Evolutionary conservation across 139 green algal species (phyloP).

Genomic region (Yamagishiella unicocca): DNA sequence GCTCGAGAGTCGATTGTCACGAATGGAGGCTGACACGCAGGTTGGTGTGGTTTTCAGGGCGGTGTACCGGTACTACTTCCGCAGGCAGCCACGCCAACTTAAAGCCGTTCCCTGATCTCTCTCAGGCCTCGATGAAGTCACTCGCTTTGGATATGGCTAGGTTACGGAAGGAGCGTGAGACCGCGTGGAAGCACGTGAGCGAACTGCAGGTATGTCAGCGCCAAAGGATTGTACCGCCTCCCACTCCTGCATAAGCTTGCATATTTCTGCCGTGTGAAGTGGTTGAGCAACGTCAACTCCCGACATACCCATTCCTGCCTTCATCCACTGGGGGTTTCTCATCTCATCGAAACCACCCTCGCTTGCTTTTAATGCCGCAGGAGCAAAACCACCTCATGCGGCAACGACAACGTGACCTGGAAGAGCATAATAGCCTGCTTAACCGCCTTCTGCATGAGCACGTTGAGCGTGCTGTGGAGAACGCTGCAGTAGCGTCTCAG

Average conservation of each 20-base stretch:
- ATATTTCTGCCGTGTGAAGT: too few relatives aligned
- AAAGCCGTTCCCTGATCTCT: too few relatives aligned
- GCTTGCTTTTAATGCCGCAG: too few relatives aligned
- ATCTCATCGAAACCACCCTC: too few relatives aligned
- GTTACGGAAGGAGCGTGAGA: conserved; percentile 12
- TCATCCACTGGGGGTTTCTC: too few relatives aligned
- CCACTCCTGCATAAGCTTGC: too few relatives aligned
- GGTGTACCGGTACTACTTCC: background rate
- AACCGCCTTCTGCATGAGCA: conserved; percentile 1
- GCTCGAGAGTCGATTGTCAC: background rate
- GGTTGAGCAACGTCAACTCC: too few relatives aligned
- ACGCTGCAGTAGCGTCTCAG: background rate
- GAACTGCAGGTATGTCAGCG: conserved; percentile 39
- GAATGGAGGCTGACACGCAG: conserved; percentile 5
- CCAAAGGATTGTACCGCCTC: too few relatives aligned
- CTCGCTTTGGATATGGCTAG: background rate
- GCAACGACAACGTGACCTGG: conserved; percentile 39
- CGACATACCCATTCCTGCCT: too few relatives aligned
- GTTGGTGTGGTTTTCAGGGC: too few relatives aligned
- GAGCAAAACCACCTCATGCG: conserved; percentile 47
- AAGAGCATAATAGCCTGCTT: conserved; percentile 29
- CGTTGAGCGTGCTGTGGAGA: background rate
- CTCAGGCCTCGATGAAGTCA: background rate
- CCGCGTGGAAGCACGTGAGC: conserved; percentile 38
- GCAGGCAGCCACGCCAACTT: too few relatives aligned